Base-by-base conservation (phyloP, 75 land plant species). In the Cupressus sempervirens region DNA sequence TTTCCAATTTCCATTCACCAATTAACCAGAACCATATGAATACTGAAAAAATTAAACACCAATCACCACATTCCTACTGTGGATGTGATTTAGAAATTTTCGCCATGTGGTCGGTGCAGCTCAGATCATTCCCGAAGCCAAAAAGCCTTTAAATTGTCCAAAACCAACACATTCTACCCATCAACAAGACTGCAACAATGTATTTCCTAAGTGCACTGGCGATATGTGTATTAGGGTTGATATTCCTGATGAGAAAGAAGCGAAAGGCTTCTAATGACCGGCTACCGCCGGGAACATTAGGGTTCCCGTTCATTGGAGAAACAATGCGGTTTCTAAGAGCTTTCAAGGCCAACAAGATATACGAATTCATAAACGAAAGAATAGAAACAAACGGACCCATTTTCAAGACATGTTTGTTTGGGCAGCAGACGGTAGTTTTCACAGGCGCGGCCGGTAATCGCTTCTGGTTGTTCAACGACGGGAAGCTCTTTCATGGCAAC, bases 241-340 rank as follows among this genome's bases (percentile, higher is more conserved):
- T 65, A 6, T 26, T 65, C 6, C 26, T 65, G 68, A 26, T 65
- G n/a, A 26, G n/a, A 0, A 65, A 65, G 68, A 26, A 65, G n/a
- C 68, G 68, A 65, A 23, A 23, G 23, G 29, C 8, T 5, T 7
- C 2, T 26, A 0, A 26, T 26, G 29, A 26, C 0, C 23, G 9
- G 20, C 73, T 86, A 3, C 87, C 87, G 0, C 87, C 87, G 16
- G 87, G 87, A 14, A 83, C 76, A 3, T 45, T 83, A 20, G 87
- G 87, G 32, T 38, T 26, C 35, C 87, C 87, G 16, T 7, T 86
- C 9, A 40, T 86, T 38, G 87, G 87, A 45, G 87, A 86, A 45
- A 86, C 87, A 16, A 43, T 68, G 11, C 36, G 43, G 11, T 83
- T 58, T 85, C 76, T 82, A 14, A 6, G 41, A 26, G 11, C n/a